Conservation (phyloP, 2,329 filamentous ascomycete genomes). For the Diaporthe vexans region DNA sequence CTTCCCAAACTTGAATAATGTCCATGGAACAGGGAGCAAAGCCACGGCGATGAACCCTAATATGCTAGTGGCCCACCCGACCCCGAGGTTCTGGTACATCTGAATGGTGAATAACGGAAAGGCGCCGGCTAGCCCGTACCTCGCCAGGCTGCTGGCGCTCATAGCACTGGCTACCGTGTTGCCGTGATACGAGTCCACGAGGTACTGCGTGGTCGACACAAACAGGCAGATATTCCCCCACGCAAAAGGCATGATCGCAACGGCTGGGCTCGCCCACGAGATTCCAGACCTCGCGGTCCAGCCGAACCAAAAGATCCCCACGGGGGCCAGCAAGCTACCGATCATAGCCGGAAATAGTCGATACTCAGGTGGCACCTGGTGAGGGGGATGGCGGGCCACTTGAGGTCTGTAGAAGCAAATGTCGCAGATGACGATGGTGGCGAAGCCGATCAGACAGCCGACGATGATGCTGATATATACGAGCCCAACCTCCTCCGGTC, state of each 20-base stretch:
- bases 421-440: conserved; percentile 59
- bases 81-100: conserved; percentile 61
- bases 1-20: conserved; percentile 64
- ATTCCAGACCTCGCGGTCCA: conserved; percentile 64
- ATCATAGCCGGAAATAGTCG: conserved; percentile 72
- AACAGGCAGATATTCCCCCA: conserved; percentile 74
- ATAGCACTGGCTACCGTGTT: conserved; percentile 69
- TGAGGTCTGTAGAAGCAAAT: conserved; percentile 57
- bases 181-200: conserved; percentile 68
- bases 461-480: conserved; percentile 62
- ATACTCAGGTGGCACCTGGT: conserved; percentile 65
- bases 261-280: conserved; percentile 64
- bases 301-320: conserved; percentile 72
- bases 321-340: conserved; percentile 65
- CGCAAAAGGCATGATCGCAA: conserved; percentile 68
- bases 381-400: conserved; percentile 49
- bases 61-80: conserved; percentile 62
- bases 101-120: conserved; percentile 75
- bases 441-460: conserved; percentile 59
- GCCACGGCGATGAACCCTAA: conserved; percentile 62
- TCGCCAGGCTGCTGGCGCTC: conserved; percentile 70
- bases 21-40: conserved; percentile 66
- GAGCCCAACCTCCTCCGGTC: conserved; percentile 56
- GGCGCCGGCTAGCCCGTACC: conserved; percentile 68
- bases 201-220: conserved; percentile 65